phyloP scores from a whole-genome alignment of 2,329 filamentous ascomycete genomes.

The Aspergillus proliferans region DNA sequence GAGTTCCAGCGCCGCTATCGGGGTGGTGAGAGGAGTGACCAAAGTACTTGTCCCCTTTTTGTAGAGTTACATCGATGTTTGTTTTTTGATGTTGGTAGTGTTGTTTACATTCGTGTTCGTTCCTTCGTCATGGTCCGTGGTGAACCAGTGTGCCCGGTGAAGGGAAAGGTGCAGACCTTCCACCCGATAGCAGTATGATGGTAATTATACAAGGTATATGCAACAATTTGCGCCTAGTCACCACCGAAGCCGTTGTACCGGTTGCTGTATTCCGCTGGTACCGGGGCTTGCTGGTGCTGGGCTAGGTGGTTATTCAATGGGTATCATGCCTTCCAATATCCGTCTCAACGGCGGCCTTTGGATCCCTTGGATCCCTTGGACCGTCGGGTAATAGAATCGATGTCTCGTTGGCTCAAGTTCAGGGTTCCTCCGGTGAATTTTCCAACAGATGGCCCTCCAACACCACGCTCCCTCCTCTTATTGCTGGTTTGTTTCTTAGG shows the following conservation, averaged over 20 bases:
- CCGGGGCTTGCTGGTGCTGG: background rate
- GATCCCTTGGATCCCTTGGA: slow-evolving; percentile 23
- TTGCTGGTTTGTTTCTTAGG: slow-evolving; percentile 29
- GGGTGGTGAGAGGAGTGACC: background rate
- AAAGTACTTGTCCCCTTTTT: background rate
- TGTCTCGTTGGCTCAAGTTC: slow-evolving; percentile 70
- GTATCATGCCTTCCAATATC: background rate
- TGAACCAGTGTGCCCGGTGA: background rate
- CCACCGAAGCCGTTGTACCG: too few relatives aligned
- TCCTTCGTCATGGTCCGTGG: background rate
- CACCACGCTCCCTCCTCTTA: slow-evolving; percentile 51
- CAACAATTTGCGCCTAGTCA: too few relatives aligned
- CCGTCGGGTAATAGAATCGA: slow-evolving; percentile 61
- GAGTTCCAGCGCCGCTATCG: background rate
- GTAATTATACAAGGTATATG: background rate
- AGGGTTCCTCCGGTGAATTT: slow-evolving; percentile 73
- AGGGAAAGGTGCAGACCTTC: background rate
- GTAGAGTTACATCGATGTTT: background rate
- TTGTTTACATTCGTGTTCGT: background rate
- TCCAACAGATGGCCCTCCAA: slow-evolving; percentile 74
- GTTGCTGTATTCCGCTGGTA: background rate
- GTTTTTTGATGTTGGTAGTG: background rate
- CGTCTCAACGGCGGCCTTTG: slow-evolving; percentile 21
- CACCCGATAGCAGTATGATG: background rate
- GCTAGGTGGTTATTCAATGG: background rate